phyloP scores from a whole-genome alignment of 345 rosid species.

The Gossypium rotundifolium region DNA sequence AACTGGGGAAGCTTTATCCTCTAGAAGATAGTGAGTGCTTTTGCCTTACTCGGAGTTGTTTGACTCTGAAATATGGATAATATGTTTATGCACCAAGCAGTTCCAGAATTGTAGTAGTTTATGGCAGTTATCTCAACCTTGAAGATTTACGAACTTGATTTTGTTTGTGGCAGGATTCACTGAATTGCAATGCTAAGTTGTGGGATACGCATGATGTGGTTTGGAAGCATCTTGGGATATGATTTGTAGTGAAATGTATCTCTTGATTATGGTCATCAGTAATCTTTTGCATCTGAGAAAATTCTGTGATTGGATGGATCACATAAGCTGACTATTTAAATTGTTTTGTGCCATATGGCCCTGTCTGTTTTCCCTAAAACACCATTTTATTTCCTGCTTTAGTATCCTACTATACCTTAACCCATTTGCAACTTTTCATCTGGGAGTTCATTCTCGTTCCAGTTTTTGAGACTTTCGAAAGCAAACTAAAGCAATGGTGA shows the following conservation, averaged over 20 bases:
- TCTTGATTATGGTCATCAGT: slow-evolving; percentile 12
- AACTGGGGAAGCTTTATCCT: slow-evolving; percentile 29
- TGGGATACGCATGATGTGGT: not conserved
- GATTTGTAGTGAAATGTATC: slow-evolving; percentile 6
- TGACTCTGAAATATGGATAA: not conserved
- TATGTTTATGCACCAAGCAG: not conserved
- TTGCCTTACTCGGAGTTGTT: not conserved
- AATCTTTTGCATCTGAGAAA: slow-evolving; percentile 16
- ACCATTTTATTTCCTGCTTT: not conserved
- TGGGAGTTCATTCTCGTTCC: not conserved
- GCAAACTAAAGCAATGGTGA: not conserved
- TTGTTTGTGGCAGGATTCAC: slow-evolving; percentile 27
- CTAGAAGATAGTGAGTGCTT: slow-evolving; percentile 33
- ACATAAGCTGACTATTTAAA: slow-evolving; percentile 2
- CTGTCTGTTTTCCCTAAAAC: not conserved
- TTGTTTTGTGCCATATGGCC: not conserved
- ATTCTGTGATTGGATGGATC: slow-evolving; percentile 10
- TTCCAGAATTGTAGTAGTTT: not conserved
- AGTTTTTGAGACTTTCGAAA: not conserved
- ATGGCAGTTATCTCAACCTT: not conserved
- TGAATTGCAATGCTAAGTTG: not conserved
- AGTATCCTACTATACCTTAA: not conserved
- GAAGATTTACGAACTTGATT: not conserved
- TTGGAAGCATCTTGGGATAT: slow-evolving; percentile 3
- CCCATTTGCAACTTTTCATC: not conserved